These are phyloP conservation scores for Fusarium agapanthi DNA, from an alignment of 2,329 filamentous ascomycete genomes.

Conservation along the genomic window DNA sequence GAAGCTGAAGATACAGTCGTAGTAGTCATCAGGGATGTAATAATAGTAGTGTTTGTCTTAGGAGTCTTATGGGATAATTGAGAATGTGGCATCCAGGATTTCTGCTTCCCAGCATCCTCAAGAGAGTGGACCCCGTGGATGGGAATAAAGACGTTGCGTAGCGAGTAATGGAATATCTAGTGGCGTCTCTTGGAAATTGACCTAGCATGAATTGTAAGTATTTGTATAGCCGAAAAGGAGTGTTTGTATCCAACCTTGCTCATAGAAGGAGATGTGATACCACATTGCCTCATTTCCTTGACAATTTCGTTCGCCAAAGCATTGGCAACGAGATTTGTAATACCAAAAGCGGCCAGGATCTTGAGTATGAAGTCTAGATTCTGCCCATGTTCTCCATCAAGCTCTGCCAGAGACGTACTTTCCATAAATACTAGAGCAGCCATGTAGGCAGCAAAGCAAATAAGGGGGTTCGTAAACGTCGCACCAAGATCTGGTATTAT, in stretches of 20 bases:
- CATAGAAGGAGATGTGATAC: background rate
- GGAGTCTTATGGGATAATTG: too few relatives aligned
- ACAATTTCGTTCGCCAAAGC: conserved; percentile 1
- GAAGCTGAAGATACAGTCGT: background rate
- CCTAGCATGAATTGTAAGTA: background rate
- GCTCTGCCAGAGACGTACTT: background rate
- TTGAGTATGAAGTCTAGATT: conserved; percentile 9
- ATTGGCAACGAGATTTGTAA: background rate
- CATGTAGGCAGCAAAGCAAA: conserved; percentile 19
- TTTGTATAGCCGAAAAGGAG: accelerated
- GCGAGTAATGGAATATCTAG: conserved; percentile 9
- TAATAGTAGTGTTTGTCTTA: background rate
- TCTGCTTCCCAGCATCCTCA: background rate
- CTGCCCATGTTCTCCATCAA: background rate
- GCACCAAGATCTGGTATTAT: conserved; percentile 7
- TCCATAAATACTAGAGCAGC: conserved; percentile 5
- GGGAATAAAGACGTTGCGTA: conserved; percentile 2
- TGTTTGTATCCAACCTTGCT: background rate
- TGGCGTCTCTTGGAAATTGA: background rate
- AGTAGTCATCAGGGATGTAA: background rate
- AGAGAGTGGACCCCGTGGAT: background rate
- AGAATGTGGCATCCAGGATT: background rate
- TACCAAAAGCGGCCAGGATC: background rate
- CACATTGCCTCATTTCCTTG: conserved; percentile 13
- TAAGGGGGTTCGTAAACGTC: conserved; percentile 8